Base-by-base conservation (phyloP, 2,329 filamentous ascomycete species). In the Cladosporium sp. region DNA sequence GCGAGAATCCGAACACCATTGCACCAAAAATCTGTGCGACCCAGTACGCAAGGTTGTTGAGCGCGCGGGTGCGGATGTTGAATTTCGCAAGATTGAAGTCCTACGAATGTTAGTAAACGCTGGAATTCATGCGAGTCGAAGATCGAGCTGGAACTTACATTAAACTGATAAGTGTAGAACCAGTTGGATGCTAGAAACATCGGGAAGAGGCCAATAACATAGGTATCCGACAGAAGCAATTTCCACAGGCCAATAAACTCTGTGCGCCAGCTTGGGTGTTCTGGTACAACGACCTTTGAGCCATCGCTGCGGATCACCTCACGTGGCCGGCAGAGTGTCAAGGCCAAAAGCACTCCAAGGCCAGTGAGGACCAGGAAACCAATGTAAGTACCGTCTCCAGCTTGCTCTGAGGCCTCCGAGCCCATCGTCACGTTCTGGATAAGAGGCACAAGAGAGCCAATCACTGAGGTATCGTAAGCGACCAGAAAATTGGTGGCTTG, bases 311-410 rank as follows among this genome's bases (percentile, higher is more conserved):
- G 88, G 58, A 88, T 73, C 55, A 96, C 80, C 49, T 82, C 79
- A 58, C 79, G 80, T 34, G 87, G 86, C 61, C 92, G 82, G 61
- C 82, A 82, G 4, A 95, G 78, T 32, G 77, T 73, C 62, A 87
- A 81, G 24, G 86, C 80, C 1, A 95, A 73, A 12, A 80, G 59
- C 54, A 87, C 87, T 39, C 89, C 88, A 40, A 79, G 58, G 47
- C 86, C 75, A 74, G 90, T 93, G 60, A 95, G 80, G 15, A 92
- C 77, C 56, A 95, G 82, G 72, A 95, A 93, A 32, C 84, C 89
- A 50, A 90, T 83, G 61, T 95, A 95, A n/a, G 89, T 95, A 50
- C 88, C 89, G 61, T 91, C 85, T 42, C 70, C 81, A 53, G 88
- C 24, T 19, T 13, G 19, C 38, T 4, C 84, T n/a, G 73, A 73